phyloP scores from a whole-genome alignment of 139 green algal genomes.

The Coelastrella sp. region DNA sequence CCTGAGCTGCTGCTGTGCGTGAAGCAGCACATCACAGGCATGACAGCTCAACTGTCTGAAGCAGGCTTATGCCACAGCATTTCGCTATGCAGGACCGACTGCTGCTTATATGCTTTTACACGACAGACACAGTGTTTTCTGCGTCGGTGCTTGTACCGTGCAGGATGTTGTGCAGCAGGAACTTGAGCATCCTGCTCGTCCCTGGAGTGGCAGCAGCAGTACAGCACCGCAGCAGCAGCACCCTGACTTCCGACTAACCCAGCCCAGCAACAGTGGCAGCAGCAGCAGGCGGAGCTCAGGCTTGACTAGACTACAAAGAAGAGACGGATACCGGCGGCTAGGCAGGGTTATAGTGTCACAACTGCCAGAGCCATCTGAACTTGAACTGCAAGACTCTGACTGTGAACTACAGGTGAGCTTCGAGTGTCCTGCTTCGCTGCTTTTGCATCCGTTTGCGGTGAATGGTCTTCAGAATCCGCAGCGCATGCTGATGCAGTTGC shows the following conservation, averaged over 20 bases:
- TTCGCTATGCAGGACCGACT: too few relatives aligned
- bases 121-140: too few relatives aligned
- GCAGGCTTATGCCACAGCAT: too few relatives aligned
- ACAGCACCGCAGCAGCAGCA: conserved; percentile 11
- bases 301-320: neutral
- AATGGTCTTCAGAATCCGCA: too few relatives aligned
- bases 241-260: neutral
- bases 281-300: conserved; percentile 9
- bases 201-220: neutral
- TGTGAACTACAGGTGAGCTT: neutral
- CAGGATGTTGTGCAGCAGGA: neutral
- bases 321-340: neutral
- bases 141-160: neutral
- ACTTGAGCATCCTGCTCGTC: neutral
- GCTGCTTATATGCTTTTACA: too few relatives aligned
- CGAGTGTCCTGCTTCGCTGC: too few relatives aligned
- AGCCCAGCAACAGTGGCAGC: neutral
- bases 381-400: neutral
- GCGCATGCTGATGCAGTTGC: too few relatives aligned
- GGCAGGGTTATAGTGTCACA: conserved; percentile 10
- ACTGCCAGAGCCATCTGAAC: conserved; percentile 1
- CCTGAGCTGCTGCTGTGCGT: too few relatives aligned
- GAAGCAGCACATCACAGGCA: too few relatives aligned
- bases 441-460: too few relatives aligned
- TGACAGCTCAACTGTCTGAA: too few relatives aligned